Evolutionary conservation across 345 rosid genomes (phyloP), one percentile per base, ranked within the genome.

Genomic region (Geranium brycei): DNA sequence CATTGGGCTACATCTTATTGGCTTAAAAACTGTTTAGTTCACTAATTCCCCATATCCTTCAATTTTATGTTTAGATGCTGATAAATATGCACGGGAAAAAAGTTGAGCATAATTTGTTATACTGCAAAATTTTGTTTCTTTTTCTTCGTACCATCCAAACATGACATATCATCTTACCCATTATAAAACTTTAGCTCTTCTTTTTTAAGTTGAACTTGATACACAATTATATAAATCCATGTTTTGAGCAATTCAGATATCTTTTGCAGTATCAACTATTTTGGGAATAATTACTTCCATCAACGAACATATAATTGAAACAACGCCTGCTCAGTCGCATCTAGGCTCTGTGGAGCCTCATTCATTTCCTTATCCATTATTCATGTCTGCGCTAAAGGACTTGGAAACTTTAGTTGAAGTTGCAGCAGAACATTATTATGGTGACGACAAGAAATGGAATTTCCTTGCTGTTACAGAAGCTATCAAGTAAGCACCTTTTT

Each of bases 391-490:
- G 4, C 71, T 89, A 7, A 89, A 86, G 78, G 95, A 92, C 73
- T 73, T 89, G 82, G 95, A 89, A 73, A 89, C 95, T 15, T 75
- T 89, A 72, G 84, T 92, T 75, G 98, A 89, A 79, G 96, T 92
- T 11, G 81, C 81, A 1, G 96, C 95, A 23, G 85, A 89, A 77
- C 87, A 89, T 30, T 87, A 85, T 61, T 89, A 72, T 66, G 95
- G 98, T 17, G 73, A 77, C 40, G 85, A 82, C 60, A 84, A 81
- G 73, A 92, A 87, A 75, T 89, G 96, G 96, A 83, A 87, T 76
- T 89, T 83, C 76, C 82, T 92, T 72, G 91, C 95, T 59, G 60
- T 73, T 60, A 86, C 88, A 12, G 96, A 92, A 83, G 85, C 96
- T 67, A 76, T 72, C 60, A 91, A 87, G 96, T 89, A 78, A 82